Base-by-base conservation (phyloP, 1,284 basidiomycete species). In the Cutaneotrichosporon mucoides region DNA sequence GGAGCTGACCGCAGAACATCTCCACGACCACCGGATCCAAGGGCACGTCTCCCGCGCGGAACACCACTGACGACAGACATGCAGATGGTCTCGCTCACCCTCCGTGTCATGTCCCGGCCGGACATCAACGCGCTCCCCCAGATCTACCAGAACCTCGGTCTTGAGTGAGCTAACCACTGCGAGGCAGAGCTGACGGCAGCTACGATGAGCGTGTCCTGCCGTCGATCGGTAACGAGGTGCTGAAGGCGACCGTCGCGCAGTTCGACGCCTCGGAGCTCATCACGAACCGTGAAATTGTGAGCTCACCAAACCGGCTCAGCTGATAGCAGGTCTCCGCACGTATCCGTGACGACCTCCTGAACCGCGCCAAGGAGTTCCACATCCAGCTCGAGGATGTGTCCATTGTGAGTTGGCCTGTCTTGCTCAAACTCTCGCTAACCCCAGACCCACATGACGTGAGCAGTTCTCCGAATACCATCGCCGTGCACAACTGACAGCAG, bases 341-440 rank as follows among this genome's bases (percentile, higher is more conserved):
- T 55, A 89, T 98, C 59, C 86, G 61, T 50, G 96, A 99, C 73
- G 93, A 95, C 78, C 81, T 99, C 65, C 92, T 89, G 38, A 83
- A 82, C 53, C 87, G 96, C 61, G 96, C 94, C 5, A 77, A 86
- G 55, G 85, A 88, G 56, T 99, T 99, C 83, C 91, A 98, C 78
- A 78, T 99, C 62, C 90, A 97, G 47, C 82, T 99, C 55, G 96
- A 99, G 74, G 96, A 99, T 75, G 96, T 99, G 35, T 99, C 96
- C 38, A 95, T 99, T 68, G 44, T 46, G 24, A 46, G 44, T 44
- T 33, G 44, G 9, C 44, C 24, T 15, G 10, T 16, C 7, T 6
- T 6, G 24, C 15, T 44, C 9, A 9, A 16, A 15, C 6, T 13
- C 13, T 6, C 13, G 44, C 44, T 46, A 11, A 46, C 44, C 6